Conservation (phyloP, 352 stramenopile genomes). For the Phytophthora melonis region DNA sequence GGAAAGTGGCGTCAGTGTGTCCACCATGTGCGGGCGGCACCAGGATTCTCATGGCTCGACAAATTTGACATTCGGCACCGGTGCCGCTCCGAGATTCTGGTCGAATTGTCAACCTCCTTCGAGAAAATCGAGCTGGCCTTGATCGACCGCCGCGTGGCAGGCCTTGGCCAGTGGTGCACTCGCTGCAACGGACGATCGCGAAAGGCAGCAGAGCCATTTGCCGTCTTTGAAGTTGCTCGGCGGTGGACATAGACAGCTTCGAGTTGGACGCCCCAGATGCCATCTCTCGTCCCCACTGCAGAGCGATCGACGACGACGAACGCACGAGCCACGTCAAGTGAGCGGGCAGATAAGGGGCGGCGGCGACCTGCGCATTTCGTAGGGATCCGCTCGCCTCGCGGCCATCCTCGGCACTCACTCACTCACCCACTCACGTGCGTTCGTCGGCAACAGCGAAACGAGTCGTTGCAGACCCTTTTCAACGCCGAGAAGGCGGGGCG, state of each 20-base stretch:
- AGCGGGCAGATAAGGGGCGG: slow-evolving; percentile 21
- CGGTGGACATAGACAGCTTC: background rate
- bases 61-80: slow-evolving; percentile 12
- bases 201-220: slow-evolving; percentile 2
- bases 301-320: slow-evolving; percentile 18
- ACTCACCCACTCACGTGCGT: background rate
- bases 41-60: slow-evolving; percentile 15
- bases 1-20: slow-evolving; percentile 26
- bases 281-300: background rate
- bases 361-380: slow-evolving; percentile 1
- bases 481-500: background rate
- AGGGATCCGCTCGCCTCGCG: background rate
- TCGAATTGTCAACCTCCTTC: slow-evolving; percentile 5
- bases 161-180: background rate
- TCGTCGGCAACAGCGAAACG: slow-evolving; percentile 23
- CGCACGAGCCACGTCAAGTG: slow-evolving; percentile 23
- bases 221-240: slow-evolving; percentile 29
- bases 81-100: background rate
- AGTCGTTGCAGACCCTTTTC: slow-evolving; percentile 22
- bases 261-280: slow-evolving; percentile 1
- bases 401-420: slow-evolving; percentile 1
- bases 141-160: background rate
- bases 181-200: background rate
- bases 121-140: slow-evolving; percentile 6
- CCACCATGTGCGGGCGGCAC: slow-evolving; percentile 21